Base-by-base conservation (phyloP, 371 early-diverging fungal genomes). In the Rhizomucor miehei region DNA sequence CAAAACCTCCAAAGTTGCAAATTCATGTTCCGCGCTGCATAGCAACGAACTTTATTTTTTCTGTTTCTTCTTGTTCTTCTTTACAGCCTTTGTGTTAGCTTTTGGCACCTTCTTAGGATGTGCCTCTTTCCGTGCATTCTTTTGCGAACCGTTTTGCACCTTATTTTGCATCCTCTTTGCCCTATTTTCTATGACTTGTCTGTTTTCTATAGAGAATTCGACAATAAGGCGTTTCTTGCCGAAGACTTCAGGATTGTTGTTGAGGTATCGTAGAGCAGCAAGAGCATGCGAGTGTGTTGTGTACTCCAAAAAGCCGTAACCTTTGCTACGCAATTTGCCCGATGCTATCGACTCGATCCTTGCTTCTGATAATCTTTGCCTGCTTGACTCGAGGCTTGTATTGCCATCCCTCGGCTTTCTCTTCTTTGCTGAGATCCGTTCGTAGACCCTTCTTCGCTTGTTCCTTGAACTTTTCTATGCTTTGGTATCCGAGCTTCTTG, bases 271-370 rank as follows among this genome's bases (percentile, higher is more conserved):
- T 54, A 97, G 73, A 51, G 90, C 89, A 8, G 94, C 92, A 50
- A 97, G 71, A 14, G 98, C 95, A 60, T 96, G 94, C 0, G 91
- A 80, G 61, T 96, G 96, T 16, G 79, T 72, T 3, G 67, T 75
- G 62, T 89, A 94, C 70, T 97, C 96, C 68, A 97, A 74, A 79
- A 97, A 97, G 25, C 91, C 97, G 56, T 87, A 95, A 46, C 98
- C 97, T 69, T 89, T 90, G 56, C 91, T 90, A 40, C 87, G 80
- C 6, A 78, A 65, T 58, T 84, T 66, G 23, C 82, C 75, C 1
- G 89, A 59, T 62, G 5, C 80, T 60, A 63, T 95, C 95, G 17
- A 90, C 75, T 47, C 91, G 80, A 52, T 89, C 90, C 56, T 84
- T 85, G 61, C 81, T 82, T 48, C 89, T 78, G 21, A 94, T 75